phyloP scores from a whole-genome alignment of 306 rosid species.

The Luffa aegyptiaca region DNA sequence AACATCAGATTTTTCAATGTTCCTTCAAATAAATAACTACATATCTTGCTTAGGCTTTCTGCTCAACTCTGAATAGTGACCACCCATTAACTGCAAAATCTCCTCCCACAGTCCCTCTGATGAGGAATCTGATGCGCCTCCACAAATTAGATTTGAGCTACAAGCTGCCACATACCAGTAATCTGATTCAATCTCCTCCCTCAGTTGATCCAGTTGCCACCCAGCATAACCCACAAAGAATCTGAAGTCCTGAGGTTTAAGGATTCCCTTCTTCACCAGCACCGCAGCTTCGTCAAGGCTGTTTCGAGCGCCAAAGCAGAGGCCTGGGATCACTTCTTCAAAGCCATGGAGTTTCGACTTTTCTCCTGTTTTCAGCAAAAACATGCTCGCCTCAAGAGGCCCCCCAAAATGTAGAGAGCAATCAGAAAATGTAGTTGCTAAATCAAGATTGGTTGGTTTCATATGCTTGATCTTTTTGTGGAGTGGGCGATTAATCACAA shows the following conservation, averaged over 20 bases:
- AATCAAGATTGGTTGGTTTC: constrained; percentile 75
- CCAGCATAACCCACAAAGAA: constrained; percentile 99
- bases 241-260: constrained; percentile 76
- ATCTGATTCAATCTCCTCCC: constrained; percentile 84
- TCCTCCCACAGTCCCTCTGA: constrained; percentile 87
- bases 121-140: constrained; percentile 40
- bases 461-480: constrained; percentile 79
- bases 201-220: constrained; percentile 91
- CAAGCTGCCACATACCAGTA: constrained; percentile 97
- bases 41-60: constrained; percentile 89
- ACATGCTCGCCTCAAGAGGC: constrained; percentile 95
- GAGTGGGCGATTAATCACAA: constrained; percentile 86
- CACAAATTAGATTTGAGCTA: constrained; percentile 70
- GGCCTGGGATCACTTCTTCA: constrained; percentile 85
- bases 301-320: constrained; percentile 84
- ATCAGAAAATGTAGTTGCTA: constrained; percentile 81
- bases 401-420: constrained; percentile 89
- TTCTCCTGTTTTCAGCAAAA: constrained; percentile 59
- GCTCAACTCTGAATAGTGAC: constrained; percentile 88
- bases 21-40: constrained; percentile 26
- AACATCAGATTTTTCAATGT: neutral
- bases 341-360: constrained; percentile 56
- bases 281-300: constrained; percentile 79
- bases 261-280: constrained; percentile 75
- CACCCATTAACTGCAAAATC: constrained; percentile 90